Evolutionary conservation across 805 yeast genomes (phyloP).

Genomic region (Candida parachauliodes): DNA sequence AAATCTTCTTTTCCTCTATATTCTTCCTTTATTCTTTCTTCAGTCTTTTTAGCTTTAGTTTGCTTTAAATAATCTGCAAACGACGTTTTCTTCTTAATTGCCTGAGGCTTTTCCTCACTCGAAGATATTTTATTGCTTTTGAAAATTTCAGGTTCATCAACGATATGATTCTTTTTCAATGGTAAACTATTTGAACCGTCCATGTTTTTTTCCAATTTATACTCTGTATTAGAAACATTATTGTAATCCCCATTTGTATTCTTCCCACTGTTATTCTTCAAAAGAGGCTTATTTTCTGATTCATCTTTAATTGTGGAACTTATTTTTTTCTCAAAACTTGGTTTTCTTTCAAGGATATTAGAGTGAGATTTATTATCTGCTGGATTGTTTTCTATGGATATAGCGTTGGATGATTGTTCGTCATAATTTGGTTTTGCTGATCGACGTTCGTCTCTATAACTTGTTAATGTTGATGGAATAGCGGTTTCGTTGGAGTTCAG

Average conservation of each 20-base stretch:
- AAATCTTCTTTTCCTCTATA: not conserved
- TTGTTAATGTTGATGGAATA: not conserved
- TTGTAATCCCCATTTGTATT: not conserved
- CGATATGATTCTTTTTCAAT: not conserved
- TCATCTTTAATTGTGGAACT: not conserved
- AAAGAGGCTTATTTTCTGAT: too few relatives aligned
- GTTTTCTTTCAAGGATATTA: not conserved
- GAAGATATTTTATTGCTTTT: not conserved
- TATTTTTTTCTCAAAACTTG: not conserved
- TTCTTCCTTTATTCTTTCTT: constrained; percentile 3
- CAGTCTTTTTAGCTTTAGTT: constrained; percentile 10
- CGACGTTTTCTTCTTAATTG: constrained; percentile 9
- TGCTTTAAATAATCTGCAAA: constrained; percentile 11
- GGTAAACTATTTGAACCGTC: not conserved
- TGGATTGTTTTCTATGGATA: not conserved
- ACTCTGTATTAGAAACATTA: not conserved
- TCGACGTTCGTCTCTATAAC: constrained; percentile 10
- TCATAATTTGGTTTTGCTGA: not conserved
- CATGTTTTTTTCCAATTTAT: too few relatives aligned
- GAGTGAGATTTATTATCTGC: not conserved
- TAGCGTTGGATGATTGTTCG: constrained; percentile 2
- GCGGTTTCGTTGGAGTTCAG: not conserved
- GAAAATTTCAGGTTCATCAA: not conserved
- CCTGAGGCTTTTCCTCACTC: not conserved
- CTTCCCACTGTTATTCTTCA: not conserved